phyloP scores from a whole-genome alignment of 176 grass and related monocot species.

The Aegilops bicornis region DNA sequence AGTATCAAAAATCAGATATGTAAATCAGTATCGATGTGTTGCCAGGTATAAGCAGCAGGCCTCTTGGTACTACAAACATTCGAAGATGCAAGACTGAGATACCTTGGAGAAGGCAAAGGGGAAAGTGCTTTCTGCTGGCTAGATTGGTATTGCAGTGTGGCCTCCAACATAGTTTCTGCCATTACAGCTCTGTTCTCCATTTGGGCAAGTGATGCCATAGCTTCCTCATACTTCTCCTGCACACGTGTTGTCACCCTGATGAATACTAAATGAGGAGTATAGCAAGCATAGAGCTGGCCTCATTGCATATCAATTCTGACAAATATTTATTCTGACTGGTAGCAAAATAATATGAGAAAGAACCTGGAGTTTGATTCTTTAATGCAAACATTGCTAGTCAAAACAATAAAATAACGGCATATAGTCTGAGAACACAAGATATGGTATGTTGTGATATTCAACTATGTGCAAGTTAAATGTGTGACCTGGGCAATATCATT shows the following conservation, averaged over 20 bases:
- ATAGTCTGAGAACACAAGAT: neutral
- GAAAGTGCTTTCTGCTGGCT: constrained; percentile 92
- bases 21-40: constrained; percentile 16
- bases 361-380: neutral
- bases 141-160: constrained; percentile 96
- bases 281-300: neutral
- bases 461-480: neutral
- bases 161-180: constrained; percentile 99
- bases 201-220: constrained; percentile 64
- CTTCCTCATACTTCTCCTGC: constrained; percentile 95
- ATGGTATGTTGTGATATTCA: neutral
- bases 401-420: neutral
- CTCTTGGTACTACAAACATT: constrained; percentile 21
- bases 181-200: constrained; percentile 97
- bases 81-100: constrained; percentile 24
- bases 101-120: constrained; percentile 84
- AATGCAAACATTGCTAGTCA: neutral
- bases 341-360: neutral
- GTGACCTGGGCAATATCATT: neutral
- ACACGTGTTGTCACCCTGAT: constrained; percentile 30
- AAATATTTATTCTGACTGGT: neutral
- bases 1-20: neutral
- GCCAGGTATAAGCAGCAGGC: constrained; percentile 13
- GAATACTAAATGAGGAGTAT: constrained; percentile 8
- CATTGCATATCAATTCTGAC: neutral